These are phyloP conservation scores for Bassia scoparia DNA, from an alignment of 148 eudicot species.

Conservation along the genomic window DNA sequence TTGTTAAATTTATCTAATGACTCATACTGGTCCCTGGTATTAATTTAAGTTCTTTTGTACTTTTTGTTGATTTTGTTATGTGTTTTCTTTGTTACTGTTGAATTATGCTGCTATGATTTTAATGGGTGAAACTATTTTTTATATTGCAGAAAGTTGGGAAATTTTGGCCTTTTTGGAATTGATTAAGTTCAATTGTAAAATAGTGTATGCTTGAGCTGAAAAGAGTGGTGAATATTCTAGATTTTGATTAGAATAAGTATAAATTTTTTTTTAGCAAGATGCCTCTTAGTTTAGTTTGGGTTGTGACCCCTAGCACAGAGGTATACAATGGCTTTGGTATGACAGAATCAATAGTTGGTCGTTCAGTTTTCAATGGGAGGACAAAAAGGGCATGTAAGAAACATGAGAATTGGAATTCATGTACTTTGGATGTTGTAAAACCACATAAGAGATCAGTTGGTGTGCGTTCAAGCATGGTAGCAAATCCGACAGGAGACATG, in stretches of 20 bases:
- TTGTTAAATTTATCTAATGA: neutral
- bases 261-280: conserved; percentile 22
- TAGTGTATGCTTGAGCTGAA: conserved; percentile 9
- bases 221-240: conserved; percentile 2
- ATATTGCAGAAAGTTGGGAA: conserved; percentile 19
- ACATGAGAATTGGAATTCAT: conserved; percentile 38
- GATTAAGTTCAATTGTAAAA: conserved; percentile 1
- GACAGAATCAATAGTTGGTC: conserved; percentile 39
- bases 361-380: conserved; percentile 32
- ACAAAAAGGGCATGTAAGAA: conserved; percentile 35
- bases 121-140: neutral
- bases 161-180: conserved; percentile 1
- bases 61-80: neutral
- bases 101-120: neutral
- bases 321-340: conserved; percentile 43
- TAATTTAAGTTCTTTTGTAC: neutral
- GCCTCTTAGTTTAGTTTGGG: conserved; percentile 76
- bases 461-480: conserved; percentile 60
- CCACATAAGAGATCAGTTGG: conserved; percentile 35
- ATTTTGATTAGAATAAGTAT: conserved; percentile 6
- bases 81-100: neutral
- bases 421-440: conserved; percentile 33
- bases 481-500: conserved; percentile 69
- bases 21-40: neutral
- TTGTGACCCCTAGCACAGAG: conserved; percentile 68